Evolutionary conservation across 2,329 filamentous ascomycete genomes (phyloP), one percentile per base, ranked within the genome.

Genomic region (Aphanocladium album): DNA sequence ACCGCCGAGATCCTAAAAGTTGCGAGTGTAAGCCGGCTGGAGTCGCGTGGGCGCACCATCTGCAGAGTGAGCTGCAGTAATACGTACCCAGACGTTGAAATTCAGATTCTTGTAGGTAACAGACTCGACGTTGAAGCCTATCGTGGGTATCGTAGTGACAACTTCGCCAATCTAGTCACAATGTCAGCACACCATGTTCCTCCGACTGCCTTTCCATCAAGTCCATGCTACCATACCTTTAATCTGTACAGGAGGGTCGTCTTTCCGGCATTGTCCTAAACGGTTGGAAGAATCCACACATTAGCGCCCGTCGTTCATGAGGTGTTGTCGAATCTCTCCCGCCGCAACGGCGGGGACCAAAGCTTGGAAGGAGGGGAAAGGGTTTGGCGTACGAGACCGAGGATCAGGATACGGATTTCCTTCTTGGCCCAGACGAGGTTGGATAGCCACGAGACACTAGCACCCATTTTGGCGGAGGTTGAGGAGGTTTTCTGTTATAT

Each of bases 111-210:
- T 93, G 82, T 99, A 99, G 69, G 92, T 95, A 65, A 99, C 95
- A 23, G 92, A 96, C 78, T 99, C 95, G 69, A 99, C 95, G 75
- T 99, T 99, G 83, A 99, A 99, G 63, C 95, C 95, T 75, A 99
- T 98, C 59, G 95, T 99, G 21, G 95, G 95, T 82, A 98, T 98
- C 70, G 95, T 99, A 64, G 95, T 98, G 67, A 99, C 95, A 49
- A 99, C 95, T 76, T 99, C 95, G 73, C 95, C 95, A 72, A 99
- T 96, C 91, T 97, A 30, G 27, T n/a, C 39, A 33, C 21, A 58
- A 60, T 39, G 52, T 66, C 55, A 66, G 62, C 55, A 2, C 12
- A 11, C 30, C n/a, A 25, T 25, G 25, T 9, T 39, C 16, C 16
- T 5, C 17, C 2, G 14, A 16, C 23, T 21, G n/a, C n/a, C 35